Evolutionary conservation across 352 stramenopile genomes (phyloP).

Genomic region (Pythium monospermum): DNA sequence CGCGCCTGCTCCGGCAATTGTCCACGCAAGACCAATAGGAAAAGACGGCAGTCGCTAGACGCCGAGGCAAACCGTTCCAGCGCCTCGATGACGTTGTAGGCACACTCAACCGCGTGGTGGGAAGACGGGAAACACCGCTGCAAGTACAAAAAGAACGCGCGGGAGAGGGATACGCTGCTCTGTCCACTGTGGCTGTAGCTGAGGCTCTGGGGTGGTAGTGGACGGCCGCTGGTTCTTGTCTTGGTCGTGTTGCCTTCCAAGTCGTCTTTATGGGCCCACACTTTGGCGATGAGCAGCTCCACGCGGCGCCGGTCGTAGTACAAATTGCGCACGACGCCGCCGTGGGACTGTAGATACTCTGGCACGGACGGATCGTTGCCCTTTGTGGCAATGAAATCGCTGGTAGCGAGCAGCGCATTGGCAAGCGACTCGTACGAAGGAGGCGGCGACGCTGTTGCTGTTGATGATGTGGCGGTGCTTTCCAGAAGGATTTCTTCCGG

Average conservation of each 20-base stretch:
- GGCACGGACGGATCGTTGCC: conserved; percentile 34
- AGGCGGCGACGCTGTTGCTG: no score
- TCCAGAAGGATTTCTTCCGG: conserved; percentile 22
- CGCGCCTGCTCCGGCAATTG: conserved; percentile 45
- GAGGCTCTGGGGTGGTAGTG: conserved; percentile 11
- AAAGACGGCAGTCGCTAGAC: conserved; percentile 50
- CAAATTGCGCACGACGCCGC: conserved; percentile 57
- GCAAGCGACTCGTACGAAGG: no score
- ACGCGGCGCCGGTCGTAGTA: conserved; percentile 37
- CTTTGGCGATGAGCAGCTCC: conserved; percentile 41
- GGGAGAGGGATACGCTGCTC: conserved; percentile 18
- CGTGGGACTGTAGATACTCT: conserved; percentile 50
- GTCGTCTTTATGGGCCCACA: conserved; percentile 64
- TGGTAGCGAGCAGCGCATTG: conserved; percentile 9
- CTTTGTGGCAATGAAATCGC: conserved; percentile 35
- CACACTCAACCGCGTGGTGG: conserved; percentile 44
- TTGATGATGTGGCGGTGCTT: background rate
- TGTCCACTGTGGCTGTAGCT: background rate
- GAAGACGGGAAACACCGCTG: conserved; percentile 24
- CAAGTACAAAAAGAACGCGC: conserved; percentile 35
- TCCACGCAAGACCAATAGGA: conserved; percentile 40
- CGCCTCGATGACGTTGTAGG: conserved; percentile 51
- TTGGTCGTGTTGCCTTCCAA: conserved; percentile 29
- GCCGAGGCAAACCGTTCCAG: conserved; percentile 35
- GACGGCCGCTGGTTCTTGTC: conserved; percentile 13